Evolutionary conservation across 768 basidiomycete genomes (phyloP), one percentile per base, ranked within the genome.

Genomic region (Boletus patriciae): DNA sequence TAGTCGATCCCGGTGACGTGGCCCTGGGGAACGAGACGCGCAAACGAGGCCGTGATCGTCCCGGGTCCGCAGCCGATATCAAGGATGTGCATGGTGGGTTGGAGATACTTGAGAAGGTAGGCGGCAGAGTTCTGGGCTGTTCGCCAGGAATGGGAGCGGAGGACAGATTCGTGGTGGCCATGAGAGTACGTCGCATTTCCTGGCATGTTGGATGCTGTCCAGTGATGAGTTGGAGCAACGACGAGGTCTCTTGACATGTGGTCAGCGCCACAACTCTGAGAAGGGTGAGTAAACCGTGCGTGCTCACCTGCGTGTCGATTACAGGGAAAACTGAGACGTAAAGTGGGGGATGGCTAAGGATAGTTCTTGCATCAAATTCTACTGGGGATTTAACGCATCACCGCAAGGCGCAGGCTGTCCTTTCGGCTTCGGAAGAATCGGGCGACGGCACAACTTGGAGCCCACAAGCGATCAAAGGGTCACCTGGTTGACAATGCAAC

Each of bases 11-110:
- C 82, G 15, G 72, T 73, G 41, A 81, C 76, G 11, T 70, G 63
- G 0, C 80, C 81, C 31, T 74, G 46, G 1, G 75, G 73, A 18
- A 78, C 75, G 55, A 70, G 69, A 1, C 55, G 54, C 3, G 80
- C 80, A 21, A 83, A 65, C 50, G 76, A 76, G 31, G 63, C 57
- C 2, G 80, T 80, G 65, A 83, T 82, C 15, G 77, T 78, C 0
- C 80, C 82, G 0, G 82, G 81, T 0, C 82, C 81, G 58, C 78
- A 82, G 11, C 81, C 81, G 36, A 82, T 62, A 62, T 83, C 82
- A 42, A 83, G 77, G 53, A 83, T 72, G 36, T 66, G 57, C 73
- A 77, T 73, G 45, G 63, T 51, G 1, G 76, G 74, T 25, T 70
- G 65, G 31, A 80, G 62, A 38, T 69, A 65, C 11, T 67, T 65